Evolutionary conservation across 148 eudicot genomes (phyloP), one percentile per base, ranked within the genome.

Genomic region (Arbutus unedo): DNA sequence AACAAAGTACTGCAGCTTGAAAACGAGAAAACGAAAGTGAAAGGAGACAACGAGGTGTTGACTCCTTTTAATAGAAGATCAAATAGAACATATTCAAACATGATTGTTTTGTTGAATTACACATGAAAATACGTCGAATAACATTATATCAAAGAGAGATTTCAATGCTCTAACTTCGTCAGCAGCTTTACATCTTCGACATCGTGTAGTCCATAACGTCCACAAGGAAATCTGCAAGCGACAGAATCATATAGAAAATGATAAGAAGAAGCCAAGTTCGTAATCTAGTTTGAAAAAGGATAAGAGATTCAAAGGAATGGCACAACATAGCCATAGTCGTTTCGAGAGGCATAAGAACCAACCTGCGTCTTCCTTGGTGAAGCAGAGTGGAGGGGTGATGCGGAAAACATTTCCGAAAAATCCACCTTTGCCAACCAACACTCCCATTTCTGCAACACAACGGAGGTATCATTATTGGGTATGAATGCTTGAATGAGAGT

Each of bases 301-400:
- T 54, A n/a, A 38, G 7, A 55, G 56, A 74, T 21, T n/a, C 23
- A 74, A 72, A 7, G 14, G 51, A 6, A 31, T 16, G 79, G 44
- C 62, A 77, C 31, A 50, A 8, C 16, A 73, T 19, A n/a, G 15
- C 18, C 78, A 23, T 9, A 50, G 41, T 21, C 18, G 18, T 21
- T 41, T 38, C 25, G 13, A 62, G 2, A 50, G 8, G 31, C 2
- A 5, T 14, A 44, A 60, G 70, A 38, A 79, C 81, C 3, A 48
- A 94, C 99, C 99, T 82, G 99, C 94, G 84, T 96, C 99, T 71
- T 93, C 93, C 86, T 94, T 96, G 82, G 93, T 92, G 90, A 96
- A 94, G 89, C 99, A 96, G 51, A 96, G 93, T 5, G 99, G 99
- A 76, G 99, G 99, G 53, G 99, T 96, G 78, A 96, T 91, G 82